Conservation (phyloP, 495 filamentous ascomycete species). For the Aspergillus diversus region DNA sequence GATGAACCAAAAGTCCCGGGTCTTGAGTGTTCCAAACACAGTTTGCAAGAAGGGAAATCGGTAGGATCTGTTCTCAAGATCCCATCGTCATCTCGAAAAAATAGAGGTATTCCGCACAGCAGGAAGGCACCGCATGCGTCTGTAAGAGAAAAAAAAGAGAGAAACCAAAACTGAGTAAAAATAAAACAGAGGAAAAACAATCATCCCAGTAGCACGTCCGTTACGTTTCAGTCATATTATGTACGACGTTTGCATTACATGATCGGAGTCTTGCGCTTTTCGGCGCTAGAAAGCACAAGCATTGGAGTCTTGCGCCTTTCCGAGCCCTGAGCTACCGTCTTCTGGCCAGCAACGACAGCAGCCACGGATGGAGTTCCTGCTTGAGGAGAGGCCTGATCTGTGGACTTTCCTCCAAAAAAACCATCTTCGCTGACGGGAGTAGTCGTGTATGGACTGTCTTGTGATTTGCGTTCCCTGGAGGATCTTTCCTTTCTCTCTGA, state of each 20-base stretch:
- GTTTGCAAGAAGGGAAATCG: slow-evolving; percentile 11
- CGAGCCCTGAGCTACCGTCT: slow-evolving; percentile 48
- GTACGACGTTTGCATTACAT: slow-evolving; percentile 45
- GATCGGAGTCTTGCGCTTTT: slow-evolving; percentile 84
- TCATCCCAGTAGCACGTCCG: slow-evolving; percentile 30
- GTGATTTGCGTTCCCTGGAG: slow-evolving; percentile 62
- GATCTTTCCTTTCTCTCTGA: slow-evolving; percentile 73
- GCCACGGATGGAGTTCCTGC: slow-evolving; percentile 48
- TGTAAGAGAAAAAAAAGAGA: slow-evolving; percentile 16
- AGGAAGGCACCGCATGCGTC: neutral
- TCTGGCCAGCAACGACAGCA: slow-evolving; percentile 52
- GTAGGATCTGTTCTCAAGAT: slow-evolving; percentile 9
- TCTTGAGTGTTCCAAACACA: slow-evolving; percentile 20
- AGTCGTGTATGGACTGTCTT: slow-evolving; percentile 46
- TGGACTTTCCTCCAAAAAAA: slow-evolving; percentile 60
- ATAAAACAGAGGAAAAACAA: slow-evolving; percentile 19
- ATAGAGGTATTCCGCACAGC: slow-evolving; percentile 2
- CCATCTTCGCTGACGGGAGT: slow-evolving; percentile 63
- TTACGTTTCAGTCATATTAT: slow-evolving; percentile 49
- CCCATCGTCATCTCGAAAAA: slow-evolving; percentile 4
- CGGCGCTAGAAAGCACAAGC: slow-evolving; percentile 84
- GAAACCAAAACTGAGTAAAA: slow-evolving; percentile 15
- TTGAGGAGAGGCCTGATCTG: slow-evolving; percentile 43
- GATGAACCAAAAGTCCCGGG: slow-evolving; percentile 7
- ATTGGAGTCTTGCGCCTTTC: slow-evolving; percentile 80